Evolutionary conservation across 805 yeast species (phyloP).

Genomic region (Kodamaea kaohsiungensis): DNA sequence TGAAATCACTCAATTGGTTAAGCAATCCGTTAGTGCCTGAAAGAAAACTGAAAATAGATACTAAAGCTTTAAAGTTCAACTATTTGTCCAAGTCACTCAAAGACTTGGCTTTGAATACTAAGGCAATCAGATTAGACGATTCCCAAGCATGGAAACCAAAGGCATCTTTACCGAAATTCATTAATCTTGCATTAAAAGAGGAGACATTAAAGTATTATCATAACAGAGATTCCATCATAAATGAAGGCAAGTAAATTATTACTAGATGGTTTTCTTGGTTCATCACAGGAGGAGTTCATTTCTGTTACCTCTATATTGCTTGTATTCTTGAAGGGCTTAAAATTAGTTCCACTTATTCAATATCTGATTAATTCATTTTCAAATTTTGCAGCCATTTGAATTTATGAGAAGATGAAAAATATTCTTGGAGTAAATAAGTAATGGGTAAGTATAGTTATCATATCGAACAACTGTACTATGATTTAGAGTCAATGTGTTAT

Average conservation of each 20-base stretch:
- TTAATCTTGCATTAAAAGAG: slow-evolving; percentile 13
- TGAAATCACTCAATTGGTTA: slow-evolving; percentile 21
- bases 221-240: slow-evolving; percentile 1
- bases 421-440: too few species aligned
- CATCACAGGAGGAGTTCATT: too few species aligned
- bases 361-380: too few species aligned
- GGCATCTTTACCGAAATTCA: slow-evolving; percentile 18
- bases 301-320: too few species aligned
- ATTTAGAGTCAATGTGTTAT: too few species aligned
- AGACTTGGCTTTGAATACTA: slow-evolving; percentile 13
- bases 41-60: not conserved
- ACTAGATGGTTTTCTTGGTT: too few species aligned
- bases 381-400: too few species aligned
- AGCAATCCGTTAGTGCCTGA: slow-evolving; percentile 9
- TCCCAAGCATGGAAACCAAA: slow-evolving; percentile 16
- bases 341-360: too few species aligned
- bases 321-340: too few species aligned
- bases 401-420: too few species aligned
- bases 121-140: slow-evolving; percentile 12
- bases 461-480: too few species aligned
- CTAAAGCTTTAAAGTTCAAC: not conserved
- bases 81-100: slow-evolving; percentile 9
- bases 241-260: not conserved
- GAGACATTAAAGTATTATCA: slow-evolving; percentile 1
- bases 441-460: too few species aligned